Conservation (phyloP, 1,284 basidiomycete genomes). For the Calocybe gambosa region DNA sequence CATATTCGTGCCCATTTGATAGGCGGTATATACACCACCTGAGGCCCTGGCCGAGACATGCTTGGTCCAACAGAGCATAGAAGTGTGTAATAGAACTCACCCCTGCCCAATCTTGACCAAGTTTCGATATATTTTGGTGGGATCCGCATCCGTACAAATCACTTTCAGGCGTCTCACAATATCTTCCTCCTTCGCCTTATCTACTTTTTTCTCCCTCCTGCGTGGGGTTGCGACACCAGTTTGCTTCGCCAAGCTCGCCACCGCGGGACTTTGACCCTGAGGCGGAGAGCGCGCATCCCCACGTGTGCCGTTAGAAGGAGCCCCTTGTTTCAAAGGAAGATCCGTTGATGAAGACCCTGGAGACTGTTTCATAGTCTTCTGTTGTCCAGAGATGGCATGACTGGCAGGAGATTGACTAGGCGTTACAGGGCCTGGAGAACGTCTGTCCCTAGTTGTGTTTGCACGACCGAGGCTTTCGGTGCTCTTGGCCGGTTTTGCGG, state of each 20-base stretch:
- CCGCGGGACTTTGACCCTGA: conserved; percentile 48
- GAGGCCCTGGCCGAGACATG: conserved; percentile 62
- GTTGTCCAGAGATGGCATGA: conserved; percentile 20
- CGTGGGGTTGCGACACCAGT: conserved; percentile 72
- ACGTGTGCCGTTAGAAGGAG: conserved; percentile 21
- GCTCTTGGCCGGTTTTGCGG: conserved; percentile 44
- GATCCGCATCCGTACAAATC: conserved; percentile 97
- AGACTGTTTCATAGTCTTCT: conserved; percentile 39
- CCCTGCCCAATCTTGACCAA: conserved; percentile 98
- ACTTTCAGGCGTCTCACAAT: conserved; percentile 87
- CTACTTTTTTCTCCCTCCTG: conserved; percentile 81
- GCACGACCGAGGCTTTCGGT: conserved; percentile 52
- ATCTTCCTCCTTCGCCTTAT: conserved; percentile 82
- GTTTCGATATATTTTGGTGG: conserved; percentile 88
- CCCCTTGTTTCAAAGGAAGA: conserved; percentile 38
- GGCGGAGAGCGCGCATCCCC: conserved; percentile 29
- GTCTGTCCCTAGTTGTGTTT: conserved; percentile 59
- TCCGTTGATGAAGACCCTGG: conserved; percentile 52
- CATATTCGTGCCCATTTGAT: conserved; percentile 89
- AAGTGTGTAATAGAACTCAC: conserved; percentile 39
- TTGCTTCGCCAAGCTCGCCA: conserved; percentile 56
- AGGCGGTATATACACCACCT: conserved; percentile 97
- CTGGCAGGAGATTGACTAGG: conserved; percentile 17
- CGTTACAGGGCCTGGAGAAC: conserved; percentile 26
- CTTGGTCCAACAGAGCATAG: neutral